Evolutionary conservation across 2,329 filamentous ascomycete genomes (phyloP), one percentile per base, ranked within the genome.

Genomic region (Calonectria montana): DNA sequence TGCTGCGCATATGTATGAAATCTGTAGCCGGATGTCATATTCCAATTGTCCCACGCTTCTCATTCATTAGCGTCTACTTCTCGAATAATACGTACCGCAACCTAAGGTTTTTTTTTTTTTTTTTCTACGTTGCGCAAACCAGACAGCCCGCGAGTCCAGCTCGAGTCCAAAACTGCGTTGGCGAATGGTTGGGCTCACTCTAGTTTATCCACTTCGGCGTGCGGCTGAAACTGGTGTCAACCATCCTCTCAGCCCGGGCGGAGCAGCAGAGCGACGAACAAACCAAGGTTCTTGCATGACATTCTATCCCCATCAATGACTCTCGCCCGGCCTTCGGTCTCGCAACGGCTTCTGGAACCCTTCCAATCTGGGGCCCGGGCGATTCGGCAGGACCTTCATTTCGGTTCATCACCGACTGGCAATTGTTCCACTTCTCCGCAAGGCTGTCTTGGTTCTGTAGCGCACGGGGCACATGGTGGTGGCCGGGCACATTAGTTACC

Each of bases 121-220:
- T 16, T 9, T 41, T 50, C 18, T 31, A 29, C 37, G 23, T 65
- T 25, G 18, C 48, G 39, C 25, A 65, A 21, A 10, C 48, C 25
- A n/a, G 48, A 37, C 47, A 57, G 35, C 67, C 57, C 67, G 35
- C 43, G 37, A 15, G 37, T 29, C 48, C 50, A 47, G 65, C 50
- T 47, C 41, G 15, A 47, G 65, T 21, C 25, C 67, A 69, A 29
- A 39, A 23, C 37, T 35, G 37, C 25, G 39, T 47, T 35, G 31
- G 50, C 35, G 67, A 65, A 61, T 62, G 35, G 27, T 61, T 59
- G 55, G 50, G 61, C 65, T 69, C 61, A 53, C 31, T 57, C 55
- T 63, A 68, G 72, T 72, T 78, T 77, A 77, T 78, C 76, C 74
- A 78, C 76, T 78, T 78, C 61, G 31, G 63, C 67, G 71, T 76